Percentiles rank a stretch among this genome's conserved stretches.
Conservation (phyloP, 371 early-diverging fungal species). For the Choanephora cucurbitarum region DNA sequence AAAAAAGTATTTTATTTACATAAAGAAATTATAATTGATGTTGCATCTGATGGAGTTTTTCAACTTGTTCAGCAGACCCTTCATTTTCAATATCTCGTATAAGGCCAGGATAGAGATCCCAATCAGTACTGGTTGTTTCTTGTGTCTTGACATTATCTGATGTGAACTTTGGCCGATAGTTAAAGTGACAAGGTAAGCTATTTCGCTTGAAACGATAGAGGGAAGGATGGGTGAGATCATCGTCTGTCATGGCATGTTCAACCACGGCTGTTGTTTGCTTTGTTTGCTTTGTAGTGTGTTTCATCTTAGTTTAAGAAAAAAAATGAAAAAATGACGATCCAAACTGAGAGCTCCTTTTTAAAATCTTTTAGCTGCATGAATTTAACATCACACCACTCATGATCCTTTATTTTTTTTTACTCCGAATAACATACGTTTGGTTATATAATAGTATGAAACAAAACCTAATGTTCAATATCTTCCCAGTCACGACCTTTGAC, state of each 20-base stretch:
- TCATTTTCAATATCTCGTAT: slow-evolving; percentile 49
- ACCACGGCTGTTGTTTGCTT: slow-evolving; percentile 20
- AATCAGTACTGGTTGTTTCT: slow-evolving; percentile 2
- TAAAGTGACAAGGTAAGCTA: slow-evolving; percentile 11
- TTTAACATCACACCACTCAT: too few species aligned
- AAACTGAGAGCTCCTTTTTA: neutral
- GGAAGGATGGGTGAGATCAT: slow-evolving; percentile 30
- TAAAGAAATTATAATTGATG: slow-evolving; percentile 7
- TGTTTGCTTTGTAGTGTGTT: neutral
- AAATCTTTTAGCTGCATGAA: neutral
- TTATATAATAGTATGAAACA: neutral
- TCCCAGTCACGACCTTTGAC: slow-evolving; percentile 88
- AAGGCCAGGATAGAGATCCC: slow-evolving; percentile 51
- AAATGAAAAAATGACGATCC: slow-evolving; percentile 9
- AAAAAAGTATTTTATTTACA: neutral
- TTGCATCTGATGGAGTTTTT: slow-evolving; percentile 42
- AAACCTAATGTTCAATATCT: slow-evolving; percentile 64
- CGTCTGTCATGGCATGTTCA: slow-evolving; percentile 25
- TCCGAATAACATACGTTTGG: neutral
- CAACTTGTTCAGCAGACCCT: slow-evolving; percentile 45
- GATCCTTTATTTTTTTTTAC: too few species aligned
- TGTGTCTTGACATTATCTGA: neutral
- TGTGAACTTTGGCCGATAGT: slow-evolving; percentile 2
- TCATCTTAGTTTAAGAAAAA: neutral
- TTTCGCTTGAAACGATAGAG: slow-evolving; percentile 27